A percentile compares a stretch with the other conserved stretches of the same genome.
Conservation (phyloP, 345 rosid species). For the Eucalyptus grandis region DNA sequence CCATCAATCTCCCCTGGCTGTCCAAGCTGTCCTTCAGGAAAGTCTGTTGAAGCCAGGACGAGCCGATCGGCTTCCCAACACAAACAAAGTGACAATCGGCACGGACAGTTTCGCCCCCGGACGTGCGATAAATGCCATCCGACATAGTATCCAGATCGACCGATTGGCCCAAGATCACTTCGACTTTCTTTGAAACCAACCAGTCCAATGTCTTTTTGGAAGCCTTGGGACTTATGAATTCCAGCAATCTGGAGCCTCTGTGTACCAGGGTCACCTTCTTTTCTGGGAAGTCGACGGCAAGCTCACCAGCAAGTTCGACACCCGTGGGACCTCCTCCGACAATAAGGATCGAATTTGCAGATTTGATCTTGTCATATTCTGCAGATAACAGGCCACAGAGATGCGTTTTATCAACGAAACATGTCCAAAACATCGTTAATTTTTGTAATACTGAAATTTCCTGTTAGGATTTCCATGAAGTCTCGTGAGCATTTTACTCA, state of each 20-base stretch:
- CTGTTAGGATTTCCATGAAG: background rate
- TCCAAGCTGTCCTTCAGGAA: constrained; percentile 41
- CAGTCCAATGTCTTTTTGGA: constrained; percentile 52
- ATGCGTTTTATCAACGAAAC: background rate
- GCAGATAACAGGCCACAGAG: background rate
- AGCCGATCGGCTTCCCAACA: constrained; percentile 45
- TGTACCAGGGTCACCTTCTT: constrained; percentile 77
- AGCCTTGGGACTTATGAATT: constrained; percentile 68
- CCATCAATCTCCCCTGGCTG: constrained; percentile 50
- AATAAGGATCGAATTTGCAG: constrained; percentile 62
- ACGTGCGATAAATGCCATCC: constrained; percentile 37
- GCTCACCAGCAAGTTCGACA: constrained; percentile 90
- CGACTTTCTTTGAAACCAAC: constrained; percentile 59
- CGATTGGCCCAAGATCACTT: constrained; percentile 53
- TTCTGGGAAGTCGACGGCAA: constrained; percentile 67
- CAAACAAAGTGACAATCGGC: constrained; percentile 83
- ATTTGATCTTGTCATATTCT: constrained; percentile 66
- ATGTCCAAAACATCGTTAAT: background rate
- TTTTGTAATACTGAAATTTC: background rate
- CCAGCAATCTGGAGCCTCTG: constrained; percentile 68
- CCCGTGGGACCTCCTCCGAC: constrained; percentile 96
- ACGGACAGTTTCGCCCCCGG: constrained; percentile 45
- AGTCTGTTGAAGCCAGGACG: constrained; percentile 62
- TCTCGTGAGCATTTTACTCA: background rate
- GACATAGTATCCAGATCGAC: constrained; percentile 43